Conservation (phyloP, 2,329 filamentous ascomycete genomes). For the Scytalidium sp. region DNA sequence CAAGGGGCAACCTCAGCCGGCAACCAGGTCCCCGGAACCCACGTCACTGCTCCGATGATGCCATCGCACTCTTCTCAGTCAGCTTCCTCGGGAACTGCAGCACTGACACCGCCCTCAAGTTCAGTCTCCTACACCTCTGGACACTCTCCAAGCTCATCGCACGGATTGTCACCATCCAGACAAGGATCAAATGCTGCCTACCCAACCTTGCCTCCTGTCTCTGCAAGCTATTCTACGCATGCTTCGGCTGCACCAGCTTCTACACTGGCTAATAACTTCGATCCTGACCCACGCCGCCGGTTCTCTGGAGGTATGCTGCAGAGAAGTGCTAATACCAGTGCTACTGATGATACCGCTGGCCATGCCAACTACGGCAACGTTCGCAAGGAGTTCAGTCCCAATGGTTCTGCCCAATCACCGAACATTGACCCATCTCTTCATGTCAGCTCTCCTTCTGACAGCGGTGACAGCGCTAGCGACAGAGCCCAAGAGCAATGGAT, state of each 20-base stretch:
- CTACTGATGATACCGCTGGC: constrained; percentile 15
- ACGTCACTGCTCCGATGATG: constrained; percentile 55
- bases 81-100: constrained; percentile 60
- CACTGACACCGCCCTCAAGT: constrained; percentile 73
- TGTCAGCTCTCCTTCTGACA: constrained; percentile 55
- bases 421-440: constrained; percentile 31
- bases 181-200: constrained; percentile 64
- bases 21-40: constrained; percentile 31
- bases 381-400: constrained; percentile 5
- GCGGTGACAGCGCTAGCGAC: constrained; percentile 48
- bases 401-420: constrained; percentile 22
- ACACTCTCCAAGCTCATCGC: constrained; percentile 44
- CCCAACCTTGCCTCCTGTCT: constrained; percentile 70
- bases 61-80: constrained; percentile 57
- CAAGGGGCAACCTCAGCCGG: constrained; percentile 18
- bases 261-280: constrained; percentile 67
- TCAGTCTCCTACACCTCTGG: constrained; percentile 74
- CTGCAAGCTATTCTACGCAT: constrained; percentile 65
- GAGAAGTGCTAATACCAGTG: constrained; percentile 44
- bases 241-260: constrained; percentile 63
- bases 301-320: constrained; percentile 68
- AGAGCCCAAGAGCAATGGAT: constrained; percentile 64
- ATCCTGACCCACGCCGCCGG: constrained; percentile 59
- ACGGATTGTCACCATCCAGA: constrained; percentile 63
- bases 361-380: too few species aligned